Conservation (phyloP, 2,329 filamentous ascomycete species). For the Plenodomus tracheiphilus region DNA sequence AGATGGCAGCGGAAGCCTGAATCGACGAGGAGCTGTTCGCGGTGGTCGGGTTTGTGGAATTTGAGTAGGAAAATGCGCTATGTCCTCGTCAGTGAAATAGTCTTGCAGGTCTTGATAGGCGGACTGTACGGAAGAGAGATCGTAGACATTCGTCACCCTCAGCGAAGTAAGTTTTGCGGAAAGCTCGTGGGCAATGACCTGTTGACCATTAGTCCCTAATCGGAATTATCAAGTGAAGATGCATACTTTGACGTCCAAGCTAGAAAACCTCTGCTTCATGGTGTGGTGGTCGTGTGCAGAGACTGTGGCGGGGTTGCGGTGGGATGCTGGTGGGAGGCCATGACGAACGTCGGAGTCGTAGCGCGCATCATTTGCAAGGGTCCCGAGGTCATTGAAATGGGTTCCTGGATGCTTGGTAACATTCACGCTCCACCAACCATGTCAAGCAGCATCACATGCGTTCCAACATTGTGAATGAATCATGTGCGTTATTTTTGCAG, state of each 20-base stretch:
- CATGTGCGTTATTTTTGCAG: background rate
- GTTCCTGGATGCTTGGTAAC: slow-evolving; percentile 20
- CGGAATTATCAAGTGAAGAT: slow-evolving; percentile 4
- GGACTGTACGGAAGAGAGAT: slow-evolving; percentile 77
- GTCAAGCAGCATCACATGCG: slow-evolving; percentile 15
- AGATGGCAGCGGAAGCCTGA: slow-evolving; percentile 95
- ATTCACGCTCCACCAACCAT: slow-evolving; percentile 3
- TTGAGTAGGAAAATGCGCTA: slow-evolving; percentile 92
- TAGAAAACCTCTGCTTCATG: slow-evolving; percentile 82
- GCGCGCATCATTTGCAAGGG: slow-evolving; percentile 23
- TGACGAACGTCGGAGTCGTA: slow-evolving; percentile 32
- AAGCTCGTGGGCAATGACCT: slow-evolving; percentile 96
- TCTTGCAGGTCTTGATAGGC: too few relatives aligned
- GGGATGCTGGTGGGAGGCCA: slow-evolving; percentile 21
- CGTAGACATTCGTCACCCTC: slow-evolving; percentile 91
- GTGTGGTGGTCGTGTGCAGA: slow-evolving; percentile 39
- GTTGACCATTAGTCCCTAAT: background rate
- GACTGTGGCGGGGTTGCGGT: slow-evolving; percentile 31
- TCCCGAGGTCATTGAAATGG: slow-evolving; percentile 29
- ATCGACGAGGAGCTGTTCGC: slow-evolving; percentile 89
- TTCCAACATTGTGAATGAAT: background rate
- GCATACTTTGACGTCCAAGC: slow-evolving; percentile 71
- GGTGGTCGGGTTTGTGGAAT: slow-evolving; percentile 85
- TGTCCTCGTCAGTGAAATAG: slow-evolving; percentile 11
- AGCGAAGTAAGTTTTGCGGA: slow-evolving; percentile 73